Percentiles rank a stretch among this genome's conserved stretches.
These are phyloP conservation scores for Phialophora chinensis DNA, from an alignment of 2,329 filamentous ascomycete genomes.

Conservation along the genomic window DNA sequence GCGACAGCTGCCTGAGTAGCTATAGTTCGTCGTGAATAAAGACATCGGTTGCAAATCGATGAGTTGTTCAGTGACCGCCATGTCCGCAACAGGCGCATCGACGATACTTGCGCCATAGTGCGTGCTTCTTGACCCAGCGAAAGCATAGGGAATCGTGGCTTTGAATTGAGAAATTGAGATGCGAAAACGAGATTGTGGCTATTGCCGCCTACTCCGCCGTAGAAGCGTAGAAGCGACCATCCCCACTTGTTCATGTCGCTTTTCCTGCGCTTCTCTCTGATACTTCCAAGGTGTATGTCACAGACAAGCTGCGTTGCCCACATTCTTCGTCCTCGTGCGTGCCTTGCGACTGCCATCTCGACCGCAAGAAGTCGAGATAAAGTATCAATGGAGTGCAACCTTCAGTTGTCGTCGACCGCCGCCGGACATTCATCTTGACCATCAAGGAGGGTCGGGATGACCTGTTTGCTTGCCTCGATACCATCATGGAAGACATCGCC, in stretches of 20 bases:
- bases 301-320: neutral
- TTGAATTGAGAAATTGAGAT: slow-evolving; percentile 5
- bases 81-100: slow-evolving; percentile 24
- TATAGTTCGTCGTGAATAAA: slow-evolving; percentile 53
- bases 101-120: slow-evolving; percentile 24
- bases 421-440: slow-evolving; percentile 37
- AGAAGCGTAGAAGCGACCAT: neutral
- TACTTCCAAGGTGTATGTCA: neutral
- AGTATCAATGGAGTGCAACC: slow-evolving; percentile 34
- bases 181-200: slow-evolving; percentile 7
- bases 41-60: slow-evolving; percentile 32
- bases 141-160: neutral
- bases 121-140: neutral
- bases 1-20: slow-evolving; percentile 46
- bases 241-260: slow-evolving; percentile 2
- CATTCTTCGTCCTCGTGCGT: neutral
- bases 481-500: slow-evolving; percentile 39
- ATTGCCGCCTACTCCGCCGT: slow-evolving; percentile 15
- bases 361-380: slow-evolving; percentile 26
- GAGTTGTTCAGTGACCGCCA: slow-evolving; percentile 26
- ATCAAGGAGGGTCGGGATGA: slow-evolving; percentile 37
- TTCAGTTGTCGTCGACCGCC: slow-evolving; percentile 30
- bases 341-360: slow-evolving; percentile 16
- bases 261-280: neutral
- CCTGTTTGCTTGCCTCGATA: slow-evolving; percentile 26